Evolutionary conservation across 192 early-diverging fungal species (phyloP), one percentile per base, ranked within the genome.

Genomic region (Entophlyctis luteolus): DNA sequence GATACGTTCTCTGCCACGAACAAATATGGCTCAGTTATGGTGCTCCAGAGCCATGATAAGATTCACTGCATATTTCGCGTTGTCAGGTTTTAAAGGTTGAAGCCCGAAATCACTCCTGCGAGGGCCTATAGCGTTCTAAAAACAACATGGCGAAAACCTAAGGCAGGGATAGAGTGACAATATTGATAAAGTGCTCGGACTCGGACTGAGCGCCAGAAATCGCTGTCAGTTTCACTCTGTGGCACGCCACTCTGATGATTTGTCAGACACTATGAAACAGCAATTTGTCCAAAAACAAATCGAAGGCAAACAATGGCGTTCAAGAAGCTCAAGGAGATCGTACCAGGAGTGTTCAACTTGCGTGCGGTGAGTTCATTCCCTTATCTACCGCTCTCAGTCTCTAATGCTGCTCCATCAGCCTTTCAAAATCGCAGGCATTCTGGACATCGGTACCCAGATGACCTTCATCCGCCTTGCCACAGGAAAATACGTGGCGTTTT

Each of bases 401-500:
- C 20, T 22, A 62, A n/a, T n/a, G n/a, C n/a, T n/a, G n/a, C 56
- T 70, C 4, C 68, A 59, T 25, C 49, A 47, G 37, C 60, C 70
- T 35, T 66, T 67, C 63, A 55, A 14, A 12, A n/a, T 66, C 25
- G 18, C 18, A 10, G 49, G 50, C 42, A 23, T 72, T 20, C 22
- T 72, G 25, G 48, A 72, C 38, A 34, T 72, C 12, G 71, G 71
- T 3, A 72, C 71, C 8, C 63, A 67, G 6, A 72, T 72, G 71
- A 31, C 25, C 34, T 59, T 72, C 37, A 25, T 72, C 36, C 10
- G 48, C 46, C 54, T 67, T 32, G 18, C 12, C 14, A 42, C 16
- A 20, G 71, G 71, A 20, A 25, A 32, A 16, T 67, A 67, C 49
- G 37, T 72, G 0, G 45, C 35, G 23, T 25, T 72, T 14, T 67